A percentile compares a stretch with the other conserved stretches of the same genome.
phyloP scores from a whole-genome alignment of 345 rosid genomes.

The Cochlearia excelsa region DNA sequence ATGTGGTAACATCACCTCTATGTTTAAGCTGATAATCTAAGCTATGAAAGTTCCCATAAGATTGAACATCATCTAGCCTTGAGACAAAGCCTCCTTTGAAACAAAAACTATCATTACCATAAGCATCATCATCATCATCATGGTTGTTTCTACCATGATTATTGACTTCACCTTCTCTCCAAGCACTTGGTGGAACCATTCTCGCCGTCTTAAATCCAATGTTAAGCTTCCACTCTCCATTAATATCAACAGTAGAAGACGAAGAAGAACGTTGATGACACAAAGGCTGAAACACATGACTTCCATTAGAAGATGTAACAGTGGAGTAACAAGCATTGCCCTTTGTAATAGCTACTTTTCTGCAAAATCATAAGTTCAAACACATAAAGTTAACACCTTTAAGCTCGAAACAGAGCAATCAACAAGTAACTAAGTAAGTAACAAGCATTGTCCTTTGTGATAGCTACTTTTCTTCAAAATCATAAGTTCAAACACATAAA shows the following conservation, averaged over 20 bases:
- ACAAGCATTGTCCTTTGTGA: slow-evolving; percentile 30
- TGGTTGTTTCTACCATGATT: slow-evolving; percentile 26
- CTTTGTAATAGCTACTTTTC: slow-evolving; percentile 35
- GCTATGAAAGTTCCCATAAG: slow-evolving; percentile 24
- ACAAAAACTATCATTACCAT: slow-evolving; percentile 1
- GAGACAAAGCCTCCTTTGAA: slow-evolving; percentile 22
- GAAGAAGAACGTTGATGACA: slow-evolving; percentile 22
- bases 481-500: slow-evolving; percentile 16
- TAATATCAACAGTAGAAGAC: slow-evolving; percentile 22
- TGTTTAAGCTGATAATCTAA: slow-evolving; percentile 13
- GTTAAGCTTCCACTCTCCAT: slow-evolving; percentile 34
- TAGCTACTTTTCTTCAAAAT: slow-evolving; percentile 38
- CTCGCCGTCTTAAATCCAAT: slow-evolving; percentile 36
- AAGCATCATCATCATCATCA: slow-evolving; percentile 27
- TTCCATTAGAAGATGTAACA: slow-evolving; percentile 26
- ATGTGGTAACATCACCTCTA: slow-evolving; percentile 6
- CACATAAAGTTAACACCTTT: slow-evolving; percentile 9
- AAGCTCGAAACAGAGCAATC: slow-evolving; percentile 16
- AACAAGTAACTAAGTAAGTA: not conserved
- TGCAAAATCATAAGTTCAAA: slow-evolving; percentile 29
- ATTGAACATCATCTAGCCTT: slow-evolving; percentile 16
- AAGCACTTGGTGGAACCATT: slow-evolving; percentile 40
- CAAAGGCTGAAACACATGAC: slow-evolving; percentile 27
- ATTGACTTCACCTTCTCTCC: slow-evolving; percentile 34
- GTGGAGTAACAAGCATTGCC: slow-evolving; percentile 32